phyloP scores from a whole-genome alignment of 306 rosid genomes.

The Medicago lupulina region DNA sequence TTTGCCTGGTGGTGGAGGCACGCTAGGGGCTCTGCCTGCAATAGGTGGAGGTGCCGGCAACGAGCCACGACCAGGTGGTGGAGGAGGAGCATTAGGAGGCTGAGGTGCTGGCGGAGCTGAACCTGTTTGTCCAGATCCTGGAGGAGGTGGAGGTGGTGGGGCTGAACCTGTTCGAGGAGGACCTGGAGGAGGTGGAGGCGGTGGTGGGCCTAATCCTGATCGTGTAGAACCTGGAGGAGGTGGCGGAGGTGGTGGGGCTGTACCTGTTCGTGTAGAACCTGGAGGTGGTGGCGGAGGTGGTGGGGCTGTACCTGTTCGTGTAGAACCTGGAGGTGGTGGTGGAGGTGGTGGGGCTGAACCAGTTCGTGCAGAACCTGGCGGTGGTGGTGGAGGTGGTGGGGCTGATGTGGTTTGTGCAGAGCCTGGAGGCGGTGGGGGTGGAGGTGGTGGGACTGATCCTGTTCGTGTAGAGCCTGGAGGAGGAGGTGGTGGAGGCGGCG shows the following conservation, averaged over 20 bases:
- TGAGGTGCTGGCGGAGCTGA: constrained; percentile 51
- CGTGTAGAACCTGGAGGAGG: constrained; percentile 43
- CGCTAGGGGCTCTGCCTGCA: constrained; percentile 37
- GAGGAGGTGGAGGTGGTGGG: constrained; percentile 56
- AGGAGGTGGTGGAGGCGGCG: constrained; percentile 42
- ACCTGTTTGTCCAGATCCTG: constrained; percentile 39
- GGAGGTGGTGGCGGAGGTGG: constrained; percentile 58
- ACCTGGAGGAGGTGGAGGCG: constrained; percentile 42
- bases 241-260: constrained; percentile 41
- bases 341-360: constrained; percentile 44
- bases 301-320: constrained; percentile 38
- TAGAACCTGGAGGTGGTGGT: constrained; percentile 44
- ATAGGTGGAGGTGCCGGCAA: constrained; percentile 39
- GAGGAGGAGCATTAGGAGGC: constrained; percentile 63
- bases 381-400: constrained; percentile 45
- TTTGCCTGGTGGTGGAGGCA: constrained; percentile 48
- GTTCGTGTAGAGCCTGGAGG: constrained; percentile 29
- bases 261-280: constrained; percentile 33
- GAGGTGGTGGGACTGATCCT: constrained; percentile 38
- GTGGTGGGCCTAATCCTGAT: constrained; percentile 48
- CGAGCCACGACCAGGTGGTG: constrained; percentile 41
- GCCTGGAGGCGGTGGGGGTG: constrained; percentile 55
- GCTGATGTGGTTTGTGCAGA: constrained; percentile 29
- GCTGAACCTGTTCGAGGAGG: constrained; percentile 13
- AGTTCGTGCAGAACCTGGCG: constrained; percentile 24